Evolutionary conservation across 805 yeast genomes (phyloP).

Genomic region (Vanderwaltozyma verrucispora): DNA sequence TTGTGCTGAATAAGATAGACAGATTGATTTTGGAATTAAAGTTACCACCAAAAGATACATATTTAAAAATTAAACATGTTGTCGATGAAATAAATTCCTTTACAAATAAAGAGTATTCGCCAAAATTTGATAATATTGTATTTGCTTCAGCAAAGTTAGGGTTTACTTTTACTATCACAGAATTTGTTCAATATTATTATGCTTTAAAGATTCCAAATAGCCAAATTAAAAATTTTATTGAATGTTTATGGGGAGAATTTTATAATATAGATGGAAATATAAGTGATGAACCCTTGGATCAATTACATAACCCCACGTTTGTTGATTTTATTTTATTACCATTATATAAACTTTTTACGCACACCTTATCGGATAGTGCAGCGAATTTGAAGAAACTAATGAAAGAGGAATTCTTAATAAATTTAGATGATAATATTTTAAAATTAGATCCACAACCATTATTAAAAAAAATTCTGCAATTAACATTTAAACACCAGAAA

Average conservation of each 20-base stretch:
- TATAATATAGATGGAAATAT: constrained; percentile 42
- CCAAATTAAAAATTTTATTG: constrained; percentile 34
- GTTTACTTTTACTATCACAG: constrained; percentile 53
- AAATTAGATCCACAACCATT: constrained; percentile 51
- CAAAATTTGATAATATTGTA: constrained; percentile 53
- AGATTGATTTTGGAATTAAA: constrained; percentile 70
- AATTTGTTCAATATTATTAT: constrained; percentile 50
- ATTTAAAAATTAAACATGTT: constrained; percentile 49
- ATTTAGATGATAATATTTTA: constrained; percentile 31
- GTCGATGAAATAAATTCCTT: constrained; percentile 56
- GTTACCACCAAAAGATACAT: constrained; percentile 65
- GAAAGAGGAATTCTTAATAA: constrained; percentile 38
- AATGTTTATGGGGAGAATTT: constrained; percentile 69
- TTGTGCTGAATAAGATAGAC: constrained; percentile 76
- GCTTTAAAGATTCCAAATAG: constrained; percentile 27
- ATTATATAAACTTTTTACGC: constrained; percentile 60
- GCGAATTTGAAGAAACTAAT: constrained; percentile 35
- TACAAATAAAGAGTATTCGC: constrained; percentile 41
- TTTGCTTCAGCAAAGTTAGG: constrained; percentile 62
- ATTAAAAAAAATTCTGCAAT: constrained; percentile 41
- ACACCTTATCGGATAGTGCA: constrained; percentile 44
- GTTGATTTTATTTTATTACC: constrained; percentile 64
- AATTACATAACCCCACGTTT: constrained; percentile 37
- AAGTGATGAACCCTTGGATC: constrained; percentile 21
- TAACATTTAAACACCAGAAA: constrained; percentile 41